These are phyloP conservation scores for Stentor coeruleus DNA, from an alignment of 73 alveolate species.

Conservation along the genomic window DNA sequence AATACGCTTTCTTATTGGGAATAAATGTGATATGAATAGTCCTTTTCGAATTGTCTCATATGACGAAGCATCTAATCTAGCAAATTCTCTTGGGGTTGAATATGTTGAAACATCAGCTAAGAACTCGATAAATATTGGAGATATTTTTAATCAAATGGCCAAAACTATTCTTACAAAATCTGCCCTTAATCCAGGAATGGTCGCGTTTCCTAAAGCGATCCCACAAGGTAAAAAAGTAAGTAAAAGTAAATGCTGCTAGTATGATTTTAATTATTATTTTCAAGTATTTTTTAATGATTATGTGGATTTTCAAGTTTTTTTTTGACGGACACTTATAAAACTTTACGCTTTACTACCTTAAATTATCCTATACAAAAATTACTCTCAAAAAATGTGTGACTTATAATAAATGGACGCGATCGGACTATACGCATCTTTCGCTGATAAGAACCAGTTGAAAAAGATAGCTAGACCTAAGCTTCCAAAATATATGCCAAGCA, in stretches of 20 bases:
- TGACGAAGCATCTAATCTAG: constrained; percentile 41
- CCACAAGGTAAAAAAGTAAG: no score
- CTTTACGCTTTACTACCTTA: no score
- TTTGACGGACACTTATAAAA: no score
- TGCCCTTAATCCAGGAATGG: no score
- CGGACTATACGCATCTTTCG: background rate
- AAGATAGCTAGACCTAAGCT: background rate
- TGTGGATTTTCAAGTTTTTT: no score
- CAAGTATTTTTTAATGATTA: no score
- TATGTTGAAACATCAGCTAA: constrained; percentile 55
- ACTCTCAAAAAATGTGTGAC: no score
- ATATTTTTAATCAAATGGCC: constrained; percentile 33
- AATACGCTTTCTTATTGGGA: constrained; percentile 54
- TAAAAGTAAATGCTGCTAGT: no score
- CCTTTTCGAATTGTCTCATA: constrained; percentile 39
- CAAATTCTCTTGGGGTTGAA: constrained; percentile 32
- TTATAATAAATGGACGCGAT: background rate
- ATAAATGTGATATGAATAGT: constrained; percentile 43
- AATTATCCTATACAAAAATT: no score
- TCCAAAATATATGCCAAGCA: background rate
- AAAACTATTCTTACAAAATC: no score
- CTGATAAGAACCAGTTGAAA: background rate
- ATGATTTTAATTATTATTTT: no score
- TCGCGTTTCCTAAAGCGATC: no score
- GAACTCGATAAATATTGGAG: constrained; percentile 47